Base-by-base conservation (phyloP, 345 rosid species). In the Bruguiera gymnorhiza region DNA sequence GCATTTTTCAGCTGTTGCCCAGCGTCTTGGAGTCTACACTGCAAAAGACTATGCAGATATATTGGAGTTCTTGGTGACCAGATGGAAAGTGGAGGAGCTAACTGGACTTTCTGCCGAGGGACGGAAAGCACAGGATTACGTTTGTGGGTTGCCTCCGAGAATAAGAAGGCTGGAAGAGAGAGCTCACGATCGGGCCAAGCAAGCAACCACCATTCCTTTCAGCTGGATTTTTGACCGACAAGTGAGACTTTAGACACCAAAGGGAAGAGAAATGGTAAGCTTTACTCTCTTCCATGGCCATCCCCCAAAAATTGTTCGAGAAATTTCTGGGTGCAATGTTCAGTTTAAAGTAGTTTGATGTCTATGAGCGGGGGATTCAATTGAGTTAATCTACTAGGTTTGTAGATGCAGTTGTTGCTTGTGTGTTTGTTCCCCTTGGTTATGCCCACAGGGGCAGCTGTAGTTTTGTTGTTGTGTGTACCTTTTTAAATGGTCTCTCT, bases 41-140 rank as follows among this genome's bases (percentile, higher is more conserved):
- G 95, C 96, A 24, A 86, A 70, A 75, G 98, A 93, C 80, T 93
- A 93, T 18, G 94, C 96, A 0, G 98, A 89, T 66, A 93, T 91
- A 65, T 70, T 91, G 55, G 95, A 94, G 79, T 87, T 89, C 80
- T 80, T 94, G 83, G 94, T 91, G 54, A 90, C 86, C 8, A 85
- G 89, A 62, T 94, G 97, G 98, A 88, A 80, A 69, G 87, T 94
- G 29, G 78, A 68, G 73, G 71, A 78, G 13, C 71, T 91, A 10
- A 83, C 75, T 0, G 97, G 98, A 39, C 88, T 94, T 2, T 89
- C 98, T 2, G 85, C 80, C 0, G 95, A 87, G 68, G 98, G 96
- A n/a, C 81, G 82, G 65, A 82, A 83, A 68, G 98, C 97, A 54
- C 98, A 91, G 60, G 97, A 94, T 5, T 94, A 89, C 52, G 78